Evolutionary conservation across 371 early-diverging fungal species (phyloP).

Genomic region (Mortierella sp.): DNA sequence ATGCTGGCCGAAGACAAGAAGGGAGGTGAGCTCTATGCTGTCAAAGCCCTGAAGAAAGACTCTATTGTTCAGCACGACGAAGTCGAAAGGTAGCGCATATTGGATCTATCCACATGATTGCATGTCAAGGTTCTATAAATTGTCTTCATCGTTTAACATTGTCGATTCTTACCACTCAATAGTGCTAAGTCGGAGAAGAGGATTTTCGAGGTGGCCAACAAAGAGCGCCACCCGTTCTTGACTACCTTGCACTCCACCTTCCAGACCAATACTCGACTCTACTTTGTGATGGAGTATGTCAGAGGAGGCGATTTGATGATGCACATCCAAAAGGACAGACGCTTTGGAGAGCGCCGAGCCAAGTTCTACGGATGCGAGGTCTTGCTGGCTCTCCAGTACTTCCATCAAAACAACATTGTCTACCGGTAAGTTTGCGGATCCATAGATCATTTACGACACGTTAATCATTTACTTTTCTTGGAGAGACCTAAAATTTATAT

Average conservation of each 20-base stretch:
- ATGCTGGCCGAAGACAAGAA: slow-evolving; percentile 87
- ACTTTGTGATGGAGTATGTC: slow-evolving; percentile 98
- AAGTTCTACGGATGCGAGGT: slow-evolving; percentile 88
- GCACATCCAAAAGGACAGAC: slow-evolving; percentile 84
- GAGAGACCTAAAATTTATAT: not conserved
- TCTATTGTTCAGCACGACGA: slow-evolving; percentile 89
- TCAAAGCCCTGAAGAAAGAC: slow-evolving; percentile 97
- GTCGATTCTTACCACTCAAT: not conserved
- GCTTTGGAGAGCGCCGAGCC: slow-evolving; percentile 86
- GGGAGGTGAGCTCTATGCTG: slow-evolving; percentile 83
- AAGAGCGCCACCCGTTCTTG: slow-evolving; percentile 91
- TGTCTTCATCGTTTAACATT: not conserved
- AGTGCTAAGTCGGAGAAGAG: slow-evolving; percentile 86
- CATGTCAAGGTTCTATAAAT: not conserved
- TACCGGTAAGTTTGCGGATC: slow-evolving; percentile 67
- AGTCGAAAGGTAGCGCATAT: slow-evolving; percentile 72
- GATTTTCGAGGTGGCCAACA: slow-evolving; percentile 81
- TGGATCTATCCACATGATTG: not conserved
- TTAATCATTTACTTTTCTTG: not conserved
- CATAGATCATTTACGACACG: not conserved
- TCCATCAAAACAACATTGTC: slow-evolving; percentile 83
- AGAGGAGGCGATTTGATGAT: slow-evolving; percentile 96
- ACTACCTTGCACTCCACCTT: slow-evolving; percentile 93
- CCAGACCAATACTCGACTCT: slow-evolving; percentile 91
- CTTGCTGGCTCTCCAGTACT: slow-evolving; percentile 79